These are phyloP conservation scores for Gnomoniopsis sp. DNA, from an alignment of 2,329 filamentous ascomycete species.

Conservation along the genomic window DNA sequence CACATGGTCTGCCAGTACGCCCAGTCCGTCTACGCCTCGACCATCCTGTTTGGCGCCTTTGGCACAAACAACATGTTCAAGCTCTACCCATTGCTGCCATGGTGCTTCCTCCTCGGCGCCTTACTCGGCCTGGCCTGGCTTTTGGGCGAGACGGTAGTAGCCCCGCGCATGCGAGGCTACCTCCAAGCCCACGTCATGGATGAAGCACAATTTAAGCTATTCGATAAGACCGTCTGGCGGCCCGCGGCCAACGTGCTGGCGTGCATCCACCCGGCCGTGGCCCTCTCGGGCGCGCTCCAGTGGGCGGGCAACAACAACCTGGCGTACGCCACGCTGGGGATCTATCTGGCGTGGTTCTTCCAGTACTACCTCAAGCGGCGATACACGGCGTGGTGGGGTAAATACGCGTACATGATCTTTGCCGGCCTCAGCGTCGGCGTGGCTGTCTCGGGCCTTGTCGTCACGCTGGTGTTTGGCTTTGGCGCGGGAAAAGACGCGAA, in stretches of 20 bases:
- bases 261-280: constrained; percentile 46
- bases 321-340: constrained; percentile 19
- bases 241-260: constrained; percentile 27
- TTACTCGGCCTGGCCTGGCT: constrained; percentile 56
- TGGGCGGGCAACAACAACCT: constrained; percentile 41
- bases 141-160: constrained; percentile 52
- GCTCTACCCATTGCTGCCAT: constrained; percentile 20
- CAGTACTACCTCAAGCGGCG: constrained; percentile 24
- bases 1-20: constrained; percentile 41
- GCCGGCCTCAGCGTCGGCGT: constrained; percentile 40
- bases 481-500: constrained; percentile 25
- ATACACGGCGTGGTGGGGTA: constrained; percentile 22
- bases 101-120: constrained; percentile 38
- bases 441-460: constrained; percentile 38
- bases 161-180: constrained; percentile 46
- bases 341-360: constrained; percentile 22
- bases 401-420: constrained; percentile 45
- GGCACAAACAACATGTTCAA: constrained; percentile 40
- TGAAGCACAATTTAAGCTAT: constrained; percentile 30
- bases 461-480: constrained; percentile 41
- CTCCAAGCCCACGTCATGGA: constrained; percentile 51
- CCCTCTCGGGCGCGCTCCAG: constrained; percentile 43
- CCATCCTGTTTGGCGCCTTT: constrained; percentile 29
- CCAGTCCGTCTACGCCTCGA: constrained; percentile 36
- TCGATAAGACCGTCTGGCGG: constrained; percentile 7